A percentile compares a stretch with the other conserved stretches of the same genome.
These are phyloP conservation scores for Wickerhamomyces hampshirensis DNA, from an alignment of 805 yeast genomes.

Conservation along the genomic window DNA sequence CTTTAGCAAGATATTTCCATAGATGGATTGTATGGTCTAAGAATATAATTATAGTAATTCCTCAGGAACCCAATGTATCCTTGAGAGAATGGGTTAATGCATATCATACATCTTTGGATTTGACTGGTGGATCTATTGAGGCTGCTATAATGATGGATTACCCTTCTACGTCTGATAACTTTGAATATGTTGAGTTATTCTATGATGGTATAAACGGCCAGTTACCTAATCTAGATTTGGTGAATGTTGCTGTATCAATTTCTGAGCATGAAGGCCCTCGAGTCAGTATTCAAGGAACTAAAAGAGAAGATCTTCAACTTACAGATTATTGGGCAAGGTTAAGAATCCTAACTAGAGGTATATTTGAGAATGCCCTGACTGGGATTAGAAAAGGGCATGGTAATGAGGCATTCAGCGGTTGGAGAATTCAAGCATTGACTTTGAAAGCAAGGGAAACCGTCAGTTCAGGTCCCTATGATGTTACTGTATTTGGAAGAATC, in stretches of 20 bases:
- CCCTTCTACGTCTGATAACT: slow-evolving; percentile 58
- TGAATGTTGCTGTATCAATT: slow-evolving; percentile 75
- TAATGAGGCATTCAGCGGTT: slow-evolving; percentile 92
- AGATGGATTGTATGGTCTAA: slow-evolving; percentile 95
- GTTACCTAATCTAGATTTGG: slow-evolving; percentile 85
- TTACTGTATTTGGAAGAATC: slow-evolving; percentile 88
- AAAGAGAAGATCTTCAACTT: slow-evolving; percentile 39
- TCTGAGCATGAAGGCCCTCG: slow-evolving; percentile 73
- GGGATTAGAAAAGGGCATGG: slow-evolving; percentile 64
- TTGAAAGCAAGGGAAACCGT: slow-evolving; percentile 55
- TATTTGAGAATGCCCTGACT: slow-evolving; percentile 62
- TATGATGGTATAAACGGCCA: slow-evolving; percentile 95
- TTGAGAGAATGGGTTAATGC: slow-evolving; percentile 90
- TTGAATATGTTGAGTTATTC: slow-evolving; percentile 66
- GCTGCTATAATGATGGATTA: slow-evolving; percentile 84
- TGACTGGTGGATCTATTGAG: slow-evolving; percentile 91
- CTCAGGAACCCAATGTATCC: slow-evolving; percentile 63
- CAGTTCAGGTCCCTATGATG: slow-evolving; percentile 55
- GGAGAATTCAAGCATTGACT: slow-evolving; percentile 91
- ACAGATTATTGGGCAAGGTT: slow-evolving; percentile 53
- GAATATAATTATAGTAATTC: slow-evolving; percentile 81
- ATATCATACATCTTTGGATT: slow-evolving; percentile 77
- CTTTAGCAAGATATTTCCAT: slow-evolving; percentile 74
- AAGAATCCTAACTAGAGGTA: slow-evolving; percentile 55
- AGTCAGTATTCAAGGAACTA: slow-evolving; percentile 59